Conservation (phyloP, 306 rosid species). For the Sophora flavescens region DNA sequence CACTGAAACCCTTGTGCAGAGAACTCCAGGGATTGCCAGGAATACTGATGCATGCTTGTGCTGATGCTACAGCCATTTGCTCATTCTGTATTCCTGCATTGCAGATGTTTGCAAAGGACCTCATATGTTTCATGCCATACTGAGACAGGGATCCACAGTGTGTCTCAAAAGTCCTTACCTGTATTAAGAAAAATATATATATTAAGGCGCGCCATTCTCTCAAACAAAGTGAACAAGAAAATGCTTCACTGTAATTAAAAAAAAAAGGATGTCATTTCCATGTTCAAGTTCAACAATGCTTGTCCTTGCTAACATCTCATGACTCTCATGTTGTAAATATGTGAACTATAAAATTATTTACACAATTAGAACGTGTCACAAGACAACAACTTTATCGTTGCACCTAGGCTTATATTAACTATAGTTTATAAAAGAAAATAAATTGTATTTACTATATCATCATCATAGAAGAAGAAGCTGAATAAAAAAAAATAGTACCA, state of each 20-base stretch:
- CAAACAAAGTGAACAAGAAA: constrained; percentile 26
- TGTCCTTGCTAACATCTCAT: background rate
- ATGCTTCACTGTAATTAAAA: background rate
- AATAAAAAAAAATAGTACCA: constrained; percentile 58
- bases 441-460: background rate
- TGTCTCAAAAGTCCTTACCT: constrained; percentile 95
- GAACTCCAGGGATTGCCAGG: constrained; percentile 85
- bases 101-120: constrained; percentile 93
- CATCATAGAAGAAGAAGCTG: constrained; percentile 29
- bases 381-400: background rate
- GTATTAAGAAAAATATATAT: constrained; percentile 7
- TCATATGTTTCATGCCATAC: constrained; percentile 97
- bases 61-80: constrained; percentile 80
- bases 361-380: constrained; percentile 1
- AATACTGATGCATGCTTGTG: constrained; percentile 76
- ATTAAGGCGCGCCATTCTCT: background rate
- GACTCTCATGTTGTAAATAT: background rate
- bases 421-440: background rate
- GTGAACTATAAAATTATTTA: constrained; percentile 1
- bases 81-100: constrained; percentile 70
- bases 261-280: background rate
- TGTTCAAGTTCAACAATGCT: constrained; percentile 16
- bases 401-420: background rate
- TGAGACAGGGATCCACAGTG: constrained; percentile 91
- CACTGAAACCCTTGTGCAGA: constrained; percentile 77